Conservation (phyloP, 73 alveolate species). For the Blepharisma stoltei region DNA sequence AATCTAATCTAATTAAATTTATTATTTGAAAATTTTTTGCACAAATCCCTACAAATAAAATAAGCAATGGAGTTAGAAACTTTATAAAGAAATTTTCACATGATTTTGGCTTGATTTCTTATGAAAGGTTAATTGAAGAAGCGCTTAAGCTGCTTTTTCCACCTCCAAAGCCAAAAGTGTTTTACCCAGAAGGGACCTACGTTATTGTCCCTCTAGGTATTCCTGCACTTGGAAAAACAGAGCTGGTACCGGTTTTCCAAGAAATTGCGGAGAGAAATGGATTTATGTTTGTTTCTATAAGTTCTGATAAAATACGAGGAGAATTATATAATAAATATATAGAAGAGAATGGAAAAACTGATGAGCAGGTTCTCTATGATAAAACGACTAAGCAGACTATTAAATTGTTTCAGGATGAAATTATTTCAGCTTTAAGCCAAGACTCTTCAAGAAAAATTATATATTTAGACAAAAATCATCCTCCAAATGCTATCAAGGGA, state of each 20-base stretch:
- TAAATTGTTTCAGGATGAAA: constrained; percentile 49
- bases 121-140: constrained; percentile 11
- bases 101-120: no score
- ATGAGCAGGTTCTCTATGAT: constrained; percentile 71
- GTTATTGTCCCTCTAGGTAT: constrained; percentile 82
- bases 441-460: constrained; percentile 55
- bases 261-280: constrained; percentile 50
- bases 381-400: constrained; percentile 63
- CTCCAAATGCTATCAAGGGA: constrained; percentile 74
- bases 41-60: no score
- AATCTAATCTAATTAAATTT: no score
- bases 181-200: constrained; percentile 39
- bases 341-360: constrained; percentile 48
- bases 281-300: constrained; percentile 23
- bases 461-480: constrained; percentile 84
- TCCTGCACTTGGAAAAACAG: constrained; percentile 90
- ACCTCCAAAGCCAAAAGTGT: constrained; percentile 5
- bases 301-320: constrained; percentile 70
- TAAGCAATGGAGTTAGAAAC: no score
- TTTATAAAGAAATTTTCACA: constrained; percentile 28
- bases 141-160: constrained; percentile 25
- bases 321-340: constrained; percentile 55
- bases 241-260: constrained; percentile 48
- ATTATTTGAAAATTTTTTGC: no score
- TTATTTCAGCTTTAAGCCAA: constrained; percentile 38